phyloP scores from a whole-genome alignment of 2,329 filamentous ascomycete species.

The Ophiostoma novo-ulmi region DNA sequence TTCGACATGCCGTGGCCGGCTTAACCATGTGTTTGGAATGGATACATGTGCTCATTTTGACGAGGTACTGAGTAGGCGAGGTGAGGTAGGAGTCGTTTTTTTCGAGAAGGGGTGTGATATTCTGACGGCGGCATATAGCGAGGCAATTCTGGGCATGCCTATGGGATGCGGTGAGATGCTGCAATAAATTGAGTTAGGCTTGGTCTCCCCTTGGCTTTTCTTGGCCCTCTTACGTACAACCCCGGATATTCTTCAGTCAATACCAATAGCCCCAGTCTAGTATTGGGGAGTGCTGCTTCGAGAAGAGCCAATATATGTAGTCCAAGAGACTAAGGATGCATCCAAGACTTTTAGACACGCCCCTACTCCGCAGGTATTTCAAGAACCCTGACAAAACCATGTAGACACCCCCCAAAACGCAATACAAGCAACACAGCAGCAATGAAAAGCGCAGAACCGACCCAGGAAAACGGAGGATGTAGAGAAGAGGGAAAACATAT shows the following conservation, averaged over 20 bases:
- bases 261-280: neutral
- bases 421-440: neutral
- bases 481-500: neutral
- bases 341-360: neutral
- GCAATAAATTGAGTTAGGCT: conserved; percentile 3
- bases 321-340: conserved; percentile 1
- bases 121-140: neutral
- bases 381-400: neutral
- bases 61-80: no score
- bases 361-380: neutral
- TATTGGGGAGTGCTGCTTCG: neutral
- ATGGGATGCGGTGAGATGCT: neutral
- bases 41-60: neutral
- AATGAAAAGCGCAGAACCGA: neutral
- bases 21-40: no score
- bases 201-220: neutral
- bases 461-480: neutral
- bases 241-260: neutral
- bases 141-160: conserved; percentile 3
- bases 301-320: neutral
- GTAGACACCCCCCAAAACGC: neutral
- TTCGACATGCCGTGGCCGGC: no score
- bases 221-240: neutral
- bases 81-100: neutral
- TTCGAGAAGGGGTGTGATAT: neutral